Conservation (phyloP, 1,139 yeast genomes). For the Wickerhamiella pararugosa region DNA sequence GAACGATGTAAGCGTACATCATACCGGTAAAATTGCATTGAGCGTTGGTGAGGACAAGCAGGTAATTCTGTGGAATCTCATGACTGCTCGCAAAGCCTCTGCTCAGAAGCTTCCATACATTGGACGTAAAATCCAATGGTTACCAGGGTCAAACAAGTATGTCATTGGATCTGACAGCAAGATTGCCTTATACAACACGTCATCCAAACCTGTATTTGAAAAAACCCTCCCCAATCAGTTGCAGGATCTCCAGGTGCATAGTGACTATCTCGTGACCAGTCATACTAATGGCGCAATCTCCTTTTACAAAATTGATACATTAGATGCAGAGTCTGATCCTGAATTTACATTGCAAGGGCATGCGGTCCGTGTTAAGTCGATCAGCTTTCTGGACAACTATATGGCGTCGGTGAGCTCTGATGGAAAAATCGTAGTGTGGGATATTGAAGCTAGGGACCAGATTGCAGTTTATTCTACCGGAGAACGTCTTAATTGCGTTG, state of each 20-base stretch:
- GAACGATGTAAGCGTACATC: slow-evolving; percentile 78
- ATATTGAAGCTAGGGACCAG: slow-evolving; percentile 53
- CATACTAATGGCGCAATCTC: slow-evolving; percentile 58
- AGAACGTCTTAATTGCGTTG: slow-evolving; percentile 82
- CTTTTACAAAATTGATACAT: slow-evolving; percentile 31
- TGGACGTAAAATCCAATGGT: slow-evolving; percentile 25
- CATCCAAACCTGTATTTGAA: slow-evolving; percentile 41
- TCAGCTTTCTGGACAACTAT: slow-evolving; percentile 41
- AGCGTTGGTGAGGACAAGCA: slow-evolving; percentile 79
- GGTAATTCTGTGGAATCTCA: slow-evolving; percentile 80
- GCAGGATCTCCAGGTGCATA: slow-evolving; percentile 48
- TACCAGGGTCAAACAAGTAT: slow-evolving; percentile 46
- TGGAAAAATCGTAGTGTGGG: slow-evolving; percentile 88
- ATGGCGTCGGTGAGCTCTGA: slow-evolving; percentile 81
- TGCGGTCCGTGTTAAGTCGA: slow-evolving; percentile 68
- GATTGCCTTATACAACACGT: slow-evolving; percentile 50
- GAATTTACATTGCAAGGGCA: slow-evolving; percentile 57
- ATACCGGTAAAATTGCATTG: slow-evolving; percentile 81
- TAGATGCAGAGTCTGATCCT: slow-evolving; percentile 7
- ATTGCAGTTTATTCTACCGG: slow-evolving; percentile 84
- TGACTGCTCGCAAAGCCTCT: slow-evolving; percentile 96
- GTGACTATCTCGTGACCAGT: slow-evolving; percentile 44
- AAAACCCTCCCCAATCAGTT: slow-evolving; percentile 39
- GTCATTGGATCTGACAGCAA: slow-evolving; percentile 59
- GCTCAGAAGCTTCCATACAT: slow-evolving; percentile 46